Evolutionary conservation across 2,329 filamentous ascomycete species (phyloP), one percentile per base, ranked within the genome.

Genomic region (Hymenoscyphus fructigenus): DNA sequence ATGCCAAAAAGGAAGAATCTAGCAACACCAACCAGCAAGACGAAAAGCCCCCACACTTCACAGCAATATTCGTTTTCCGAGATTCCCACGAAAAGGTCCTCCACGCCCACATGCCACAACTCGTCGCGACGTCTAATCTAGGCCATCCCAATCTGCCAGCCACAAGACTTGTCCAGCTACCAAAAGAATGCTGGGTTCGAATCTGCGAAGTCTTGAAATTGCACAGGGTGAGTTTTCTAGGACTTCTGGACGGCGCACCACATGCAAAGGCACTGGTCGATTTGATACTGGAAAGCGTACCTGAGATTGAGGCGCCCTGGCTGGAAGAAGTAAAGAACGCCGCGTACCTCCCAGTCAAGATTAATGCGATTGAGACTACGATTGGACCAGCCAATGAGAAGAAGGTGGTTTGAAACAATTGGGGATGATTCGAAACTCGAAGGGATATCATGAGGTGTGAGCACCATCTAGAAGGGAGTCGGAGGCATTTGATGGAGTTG

Each of bases 171-270:
- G 81, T 92, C 2, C 84, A 86, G 0, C 82, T 92, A 57, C 87
- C 88, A 0, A 85, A 83, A 61, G 77, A 83, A 0, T 85, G 83
- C 59, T 88, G 88, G 57, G 78, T 84, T 17, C 82, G 82, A 14
- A 76, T 92, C 17, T 84, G 84, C 58, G 75, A 78, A 34, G 81
- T 81, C 23, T 78, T 92, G 3, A 84, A 84, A 1, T 80, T 91
- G 10, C 85, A 87, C 0, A 82, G 88, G 38, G 87, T 87, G 0
- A 90, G 88, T 1, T 86, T 87, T 26, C 78, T 92, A 36, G 90
- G 84, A 0, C 74, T 92, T 6, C 75, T 80, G 23, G 78, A 79
- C 6, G 82, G 79, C 44, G 86, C 88, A 0, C 86, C 87, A 0
- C 82, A 84, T 53, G 81, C 84, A 0, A 81, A 81, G 59, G 80